Evolutionary conservation across 495 filamentous ascomycete genomes (phyloP).

Genomic region (Neurospora tetrasperma): DNA sequence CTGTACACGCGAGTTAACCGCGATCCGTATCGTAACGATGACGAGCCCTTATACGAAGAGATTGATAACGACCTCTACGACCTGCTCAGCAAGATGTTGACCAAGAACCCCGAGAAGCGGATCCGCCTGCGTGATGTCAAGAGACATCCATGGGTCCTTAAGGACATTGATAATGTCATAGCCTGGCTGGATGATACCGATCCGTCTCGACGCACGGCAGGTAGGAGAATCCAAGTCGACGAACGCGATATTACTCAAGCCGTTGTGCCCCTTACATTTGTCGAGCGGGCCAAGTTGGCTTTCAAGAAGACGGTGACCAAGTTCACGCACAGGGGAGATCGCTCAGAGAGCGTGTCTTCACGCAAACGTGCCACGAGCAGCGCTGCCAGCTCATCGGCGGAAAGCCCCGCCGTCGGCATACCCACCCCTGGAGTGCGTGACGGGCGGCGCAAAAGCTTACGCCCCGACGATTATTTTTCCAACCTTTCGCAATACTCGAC

Average conservation of each 20-base stretch:
- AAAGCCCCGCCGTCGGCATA: conserved; percentile 26
- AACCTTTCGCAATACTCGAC: conserved; percentile 31
- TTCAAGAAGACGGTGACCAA: conserved; percentile 57
- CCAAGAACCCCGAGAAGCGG: conserved; percentile 77
- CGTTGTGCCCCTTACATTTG: conserved; percentile 77
- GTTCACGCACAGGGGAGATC: conserved; percentile 50
- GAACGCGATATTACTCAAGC: conserved; percentile 80
- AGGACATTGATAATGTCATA: conserved; percentile 61
- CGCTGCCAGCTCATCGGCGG: conserved; percentile 43
- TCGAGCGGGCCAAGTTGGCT: conserved; percentile 62
- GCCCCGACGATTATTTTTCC: conserved; percentile 59
- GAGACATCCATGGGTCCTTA: conserved; percentile 88
- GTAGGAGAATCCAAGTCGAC: conserved; percentile 86
- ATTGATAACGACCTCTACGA: conserved; percentile 75
- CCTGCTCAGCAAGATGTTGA: conserved; percentile 69
- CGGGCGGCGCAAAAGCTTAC: conserved; percentile 55
- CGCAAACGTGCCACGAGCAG: conserved; percentile 47
- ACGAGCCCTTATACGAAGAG: conserved; percentile 74
- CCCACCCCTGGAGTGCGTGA: conserved; percentile 33
- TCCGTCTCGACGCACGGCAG: conserved; percentile 66
- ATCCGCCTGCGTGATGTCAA: conserved; percentile 91
- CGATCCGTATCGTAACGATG: conserved; percentile 43
- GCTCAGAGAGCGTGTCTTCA: conserved; percentile 42
- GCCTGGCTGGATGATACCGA: conserved; percentile 92
- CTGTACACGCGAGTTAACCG: conserved; percentile 44